These are phyloP conservation scores for Lachancea nothofagi DNA, from an alignment of 805 yeast genomes.

Conservation along the genomic window DNA sequence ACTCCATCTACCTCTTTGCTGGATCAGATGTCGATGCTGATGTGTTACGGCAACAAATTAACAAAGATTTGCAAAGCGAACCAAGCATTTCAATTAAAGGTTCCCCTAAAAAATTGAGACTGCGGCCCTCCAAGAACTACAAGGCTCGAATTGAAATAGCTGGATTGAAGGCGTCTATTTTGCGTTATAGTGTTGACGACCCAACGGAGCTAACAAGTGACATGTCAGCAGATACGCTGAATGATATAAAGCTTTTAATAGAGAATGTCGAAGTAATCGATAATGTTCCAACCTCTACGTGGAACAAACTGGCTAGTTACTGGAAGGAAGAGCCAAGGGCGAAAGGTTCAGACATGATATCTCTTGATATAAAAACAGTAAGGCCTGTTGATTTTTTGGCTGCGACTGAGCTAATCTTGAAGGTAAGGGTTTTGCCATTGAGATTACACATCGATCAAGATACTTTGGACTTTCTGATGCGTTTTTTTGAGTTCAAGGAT, in stretches of 20 bases:
- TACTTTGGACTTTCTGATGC: slow-evolving; percentile 72
- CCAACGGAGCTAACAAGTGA: slow-evolving; percentile 34
- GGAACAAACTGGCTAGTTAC: slow-evolving; percentile 78
- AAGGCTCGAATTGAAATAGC: slow-evolving; percentile 53
- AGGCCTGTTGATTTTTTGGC: slow-evolving; percentile 59
- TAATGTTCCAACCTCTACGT: slow-evolving; percentile 79
- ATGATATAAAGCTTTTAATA: slow-evolving; percentile 43
- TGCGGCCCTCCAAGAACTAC: slow-evolving; percentile 60
- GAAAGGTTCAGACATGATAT: slow-evolving; percentile 57
- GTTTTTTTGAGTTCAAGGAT: slow-evolving; percentile 81
- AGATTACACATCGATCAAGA: slow-evolving; percentile 90
- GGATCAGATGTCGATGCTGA: slow-evolving; percentile 39
- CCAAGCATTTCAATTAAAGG: slow-evolving; percentile 23
- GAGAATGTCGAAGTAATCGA: slow-evolving; percentile 60
- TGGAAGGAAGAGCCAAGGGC: slow-evolving; percentile 63
- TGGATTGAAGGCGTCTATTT: slow-evolving; percentile 46
- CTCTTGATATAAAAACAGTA: slow-evolving; percentile 47
- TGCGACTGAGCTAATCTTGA: slow-evolving; percentile 61
- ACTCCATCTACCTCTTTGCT: slow-evolving; percentile 69
- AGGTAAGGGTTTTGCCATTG: slow-evolving; percentile 58
- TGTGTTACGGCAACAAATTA: slow-evolving; percentile 47
- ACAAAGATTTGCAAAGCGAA: slow-evolving; percentile 42
- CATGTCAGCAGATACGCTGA: slow-evolving; percentile 42
- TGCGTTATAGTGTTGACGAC: slow-evolving; percentile 43
- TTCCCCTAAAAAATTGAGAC: slow-evolving; percentile 41